A percentile compares a stretch with the other conserved stretches of the same genome.
Conservation (phyloP, 2,329 filamentous ascomycete species). For the Chaetomium olivaceum region DNA sequence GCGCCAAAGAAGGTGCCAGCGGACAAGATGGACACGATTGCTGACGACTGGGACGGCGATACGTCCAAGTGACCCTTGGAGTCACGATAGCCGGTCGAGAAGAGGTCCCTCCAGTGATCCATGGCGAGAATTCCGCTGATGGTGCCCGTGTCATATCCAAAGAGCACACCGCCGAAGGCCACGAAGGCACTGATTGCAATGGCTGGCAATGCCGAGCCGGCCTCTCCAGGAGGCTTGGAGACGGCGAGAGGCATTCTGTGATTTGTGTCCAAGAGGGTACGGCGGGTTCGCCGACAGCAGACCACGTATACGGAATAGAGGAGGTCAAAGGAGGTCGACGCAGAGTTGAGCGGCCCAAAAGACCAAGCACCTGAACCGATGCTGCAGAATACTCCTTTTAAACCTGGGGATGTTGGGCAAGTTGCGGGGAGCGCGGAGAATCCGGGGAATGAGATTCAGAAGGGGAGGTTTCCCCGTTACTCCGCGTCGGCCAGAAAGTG, state of each 20-base stretch:
- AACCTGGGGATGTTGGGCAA: not conserved
- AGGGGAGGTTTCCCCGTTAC: not conserved
- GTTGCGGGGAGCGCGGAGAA: not conserved
- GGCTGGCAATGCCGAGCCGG: conserved; percentile 24
- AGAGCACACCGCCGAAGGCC: conserved; percentile 31
- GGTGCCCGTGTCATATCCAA: conserved; percentile 30
- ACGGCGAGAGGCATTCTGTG: not conserved
- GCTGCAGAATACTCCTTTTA: not conserved
- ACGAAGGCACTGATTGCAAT: conserved; percentile 30
- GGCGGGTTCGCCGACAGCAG: not conserved
- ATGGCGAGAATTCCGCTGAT: conserved; percentile 32
- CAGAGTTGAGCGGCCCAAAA: not conserved
- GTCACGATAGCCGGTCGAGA: conserved; percentile 55
- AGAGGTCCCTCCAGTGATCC: conserved; percentile 51
- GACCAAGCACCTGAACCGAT: not conserved
- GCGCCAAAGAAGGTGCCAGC: conserved; percentile 77
- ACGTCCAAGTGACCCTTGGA: conserved; percentile 47
- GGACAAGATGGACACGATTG: conserved; percentile 75
- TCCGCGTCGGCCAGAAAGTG: not conserved
- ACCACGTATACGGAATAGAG: not conserved
- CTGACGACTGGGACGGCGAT: conserved; percentile 57
- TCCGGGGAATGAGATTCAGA: not conserved
- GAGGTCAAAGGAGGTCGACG: not conserved
- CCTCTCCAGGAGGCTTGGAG: conserved; percentile 1
- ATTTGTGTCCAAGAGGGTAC: not conserved